Evolutionary conservation across 441 rosid species (phyloP).

Genomic region (Arabidopsis hybrid): DNA sequence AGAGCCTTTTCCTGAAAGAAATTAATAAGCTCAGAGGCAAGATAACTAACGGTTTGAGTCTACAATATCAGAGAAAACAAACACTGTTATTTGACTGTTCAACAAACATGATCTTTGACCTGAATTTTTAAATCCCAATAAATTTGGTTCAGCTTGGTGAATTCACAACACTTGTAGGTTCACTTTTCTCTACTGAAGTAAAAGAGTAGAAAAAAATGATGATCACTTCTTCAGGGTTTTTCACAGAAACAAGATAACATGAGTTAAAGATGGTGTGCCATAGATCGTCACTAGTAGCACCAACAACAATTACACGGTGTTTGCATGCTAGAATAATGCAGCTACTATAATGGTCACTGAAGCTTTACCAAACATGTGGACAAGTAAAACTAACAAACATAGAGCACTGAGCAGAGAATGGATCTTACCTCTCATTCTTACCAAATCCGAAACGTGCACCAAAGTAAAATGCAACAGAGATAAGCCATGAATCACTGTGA

Average conservation of each 20-base stretch:
- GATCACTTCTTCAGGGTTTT: background rate
- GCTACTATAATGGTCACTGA: slow-evolving; percentile 11
- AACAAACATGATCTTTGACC: slow-evolving; percentile 8
- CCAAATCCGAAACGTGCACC: slow-evolving; percentile 67
- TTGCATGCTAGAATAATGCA: slow-evolving; percentile 3
- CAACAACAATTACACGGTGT: background rate
- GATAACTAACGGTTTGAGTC: background rate
- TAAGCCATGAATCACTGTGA: slow-evolving; percentile 72
- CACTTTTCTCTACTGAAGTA: slow-evolving; percentile 15
- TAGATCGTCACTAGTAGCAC: slow-evolving; percentile 6
- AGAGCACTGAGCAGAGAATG: slow-evolving; percentile 19
- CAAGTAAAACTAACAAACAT: background rate
- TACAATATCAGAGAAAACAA: slow-evolving; percentile 19
- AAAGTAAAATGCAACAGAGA: slow-evolving; percentile 67
- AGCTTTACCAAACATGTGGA: background rate
- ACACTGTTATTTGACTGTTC: slow-evolving; percentile 1
- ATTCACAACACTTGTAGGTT: slow-evolving; percentile 11
- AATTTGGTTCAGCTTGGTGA: slow-evolving; percentile 14
- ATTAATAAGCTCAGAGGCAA: slow-evolving; percentile 10
- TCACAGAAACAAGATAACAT: background rate
- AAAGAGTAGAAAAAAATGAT: background rate
- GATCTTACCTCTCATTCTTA: slow-evolving; percentile 53
- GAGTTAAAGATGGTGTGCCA: background rate
- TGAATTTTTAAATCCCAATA: background rate
- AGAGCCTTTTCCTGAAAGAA: slow-evolving; percentile 60